Evolutionary conservation across 192 early-diverging fungal species (phyloP).

Genomic region (Coemansia sp.): DNA sequence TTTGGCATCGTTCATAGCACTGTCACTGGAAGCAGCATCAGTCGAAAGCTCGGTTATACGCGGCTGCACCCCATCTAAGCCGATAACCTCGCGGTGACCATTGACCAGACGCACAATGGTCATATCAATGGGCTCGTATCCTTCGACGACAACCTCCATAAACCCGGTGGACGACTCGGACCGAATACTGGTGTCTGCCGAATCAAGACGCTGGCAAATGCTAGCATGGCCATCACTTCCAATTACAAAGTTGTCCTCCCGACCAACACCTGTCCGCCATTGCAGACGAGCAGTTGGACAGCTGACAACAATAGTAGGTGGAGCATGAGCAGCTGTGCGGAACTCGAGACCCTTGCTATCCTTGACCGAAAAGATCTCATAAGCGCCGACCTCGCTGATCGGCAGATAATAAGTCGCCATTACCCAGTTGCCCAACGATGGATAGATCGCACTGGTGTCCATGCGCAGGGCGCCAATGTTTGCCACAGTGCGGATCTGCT

Average conservation of each 20-base stretch:
- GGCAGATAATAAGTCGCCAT: conserved; percentile 47
- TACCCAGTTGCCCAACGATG: conserved; percentile 44
- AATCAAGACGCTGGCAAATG: conserved; percentile 42
- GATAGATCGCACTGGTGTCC: conserved; percentile 29
- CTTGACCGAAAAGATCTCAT: conserved; percentile 41
- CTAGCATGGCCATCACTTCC: conserved; percentile 46
- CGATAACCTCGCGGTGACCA: conserved; percentile 47
- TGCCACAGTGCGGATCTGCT: conserved; percentile 31
- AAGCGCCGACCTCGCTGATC: conserved; percentile 35
- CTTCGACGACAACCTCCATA: conserved; percentile 42
- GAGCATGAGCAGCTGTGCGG: conserved; percentile 35
- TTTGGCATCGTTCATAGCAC: not conserved
- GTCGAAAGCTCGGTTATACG: conserved; percentile 9
- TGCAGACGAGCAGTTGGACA: conserved; percentile 42
- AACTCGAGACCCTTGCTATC: conserved; percentile 49
- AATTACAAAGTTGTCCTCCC: conserved; percentile 35
- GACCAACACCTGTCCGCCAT: conserved; percentile 20
- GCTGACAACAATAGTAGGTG: conserved; percentile 40
- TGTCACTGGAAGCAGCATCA: not conserved
- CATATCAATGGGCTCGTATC: conserved; percentile 49
- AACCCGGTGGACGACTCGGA: conserved; percentile 9
- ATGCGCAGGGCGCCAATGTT: conserved; percentile 27
- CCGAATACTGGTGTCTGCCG: not conserved
- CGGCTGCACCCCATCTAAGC: conserved; percentile 32
- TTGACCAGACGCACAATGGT: conserved; percentile 46